These are phyloP conservation scores for Maudiozyma serrabonitensis DNA, from an alignment of 805 yeast genomes.

Conservation along the genomic window DNA sequence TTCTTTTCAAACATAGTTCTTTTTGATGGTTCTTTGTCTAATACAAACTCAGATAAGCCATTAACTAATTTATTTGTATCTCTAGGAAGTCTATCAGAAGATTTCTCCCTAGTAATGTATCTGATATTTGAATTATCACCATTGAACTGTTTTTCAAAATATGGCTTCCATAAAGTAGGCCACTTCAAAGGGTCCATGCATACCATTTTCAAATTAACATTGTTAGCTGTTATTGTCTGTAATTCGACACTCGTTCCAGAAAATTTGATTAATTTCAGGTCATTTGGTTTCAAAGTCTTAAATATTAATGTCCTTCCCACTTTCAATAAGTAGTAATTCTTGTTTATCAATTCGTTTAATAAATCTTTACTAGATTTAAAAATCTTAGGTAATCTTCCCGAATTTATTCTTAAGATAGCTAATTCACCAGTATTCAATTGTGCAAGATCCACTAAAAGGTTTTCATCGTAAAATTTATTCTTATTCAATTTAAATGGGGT, in stretches of 20 bases:
- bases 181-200: conserved; percentile 20
- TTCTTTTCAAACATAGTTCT: background rate
- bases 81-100: background rate
- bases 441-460: conserved; percentile 18
- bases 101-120: background rate
- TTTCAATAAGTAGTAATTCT: conserved; percentile 9
- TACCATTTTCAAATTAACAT: conserved; percentile 10
- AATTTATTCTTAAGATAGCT: conserved; percentile 21
- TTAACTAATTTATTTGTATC: background rate
- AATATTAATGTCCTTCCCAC: conserved; percentile 23
- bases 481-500: conserved; percentile 16
- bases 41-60: background rate
- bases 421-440: conserved; percentile 19
- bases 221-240: conserved; percentile 17
- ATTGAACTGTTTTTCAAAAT: conserved; percentile 6
- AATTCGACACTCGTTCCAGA: conserved; percentile 10
- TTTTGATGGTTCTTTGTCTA: background rate
- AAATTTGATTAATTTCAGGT: conserved; percentile 11
- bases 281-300: conserved; percentile 17
- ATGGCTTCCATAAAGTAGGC: conserved; percentile 20
- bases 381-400: conserved; percentile 10
- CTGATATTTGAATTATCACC: background rate
- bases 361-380: conserved; percentile 5
- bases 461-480: conserved; percentile 11
- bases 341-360: conserved; percentile 7